Percentiles rank a stretch among this genome's conserved stretches.
phyloP scores from a whole-genome alignment of 208 protist genomes.

The Crithidia sp. region DNA sequence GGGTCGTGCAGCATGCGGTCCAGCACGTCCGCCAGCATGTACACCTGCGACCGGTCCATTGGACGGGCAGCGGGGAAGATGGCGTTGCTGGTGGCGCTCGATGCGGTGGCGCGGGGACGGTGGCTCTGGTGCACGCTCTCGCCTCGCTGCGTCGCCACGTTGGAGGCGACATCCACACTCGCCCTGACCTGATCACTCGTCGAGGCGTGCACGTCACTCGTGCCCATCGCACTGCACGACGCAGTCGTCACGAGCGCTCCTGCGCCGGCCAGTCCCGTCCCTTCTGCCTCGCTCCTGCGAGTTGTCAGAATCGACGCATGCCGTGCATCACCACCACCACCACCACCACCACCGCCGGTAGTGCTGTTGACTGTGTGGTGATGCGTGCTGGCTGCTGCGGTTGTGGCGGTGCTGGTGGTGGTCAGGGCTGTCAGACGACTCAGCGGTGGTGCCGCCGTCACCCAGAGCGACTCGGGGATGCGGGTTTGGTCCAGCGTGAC shows the following conservation, averaged over 20 bases:
- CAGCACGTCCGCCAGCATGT: conserved; percentile 78
- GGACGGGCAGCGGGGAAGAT: conserved; percentile 74
- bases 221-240: neutral
- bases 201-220: neutral
- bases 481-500: conserved; percentile 59
- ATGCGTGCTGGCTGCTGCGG: neutral
- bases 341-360: neutral
- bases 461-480: conserved; percentile 79
- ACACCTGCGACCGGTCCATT: conserved; percentile 81
- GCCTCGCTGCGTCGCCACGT: conserved; percentile 12
- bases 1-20: conserved; percentile 78
- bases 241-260: neutral
- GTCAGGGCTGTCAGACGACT: conserved; percentile 13
- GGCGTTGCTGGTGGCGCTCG: conserved; percentile 5
- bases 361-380: neutral
- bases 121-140: conserved; percentile 8
- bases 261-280: no score
- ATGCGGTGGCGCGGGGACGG: neutral
- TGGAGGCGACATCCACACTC: conserved; percentile 3
- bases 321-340: no score
- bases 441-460: conserved; percentile 43
- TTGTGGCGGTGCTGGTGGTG: neutral
- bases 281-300: no score
- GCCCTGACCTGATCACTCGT: neutral
- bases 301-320: no score